Evolutionary conservation across 2,329 filamentous ascomycete genomes (phyloP).

Genomic region (Hymenoscyphus repandus): DNA sequence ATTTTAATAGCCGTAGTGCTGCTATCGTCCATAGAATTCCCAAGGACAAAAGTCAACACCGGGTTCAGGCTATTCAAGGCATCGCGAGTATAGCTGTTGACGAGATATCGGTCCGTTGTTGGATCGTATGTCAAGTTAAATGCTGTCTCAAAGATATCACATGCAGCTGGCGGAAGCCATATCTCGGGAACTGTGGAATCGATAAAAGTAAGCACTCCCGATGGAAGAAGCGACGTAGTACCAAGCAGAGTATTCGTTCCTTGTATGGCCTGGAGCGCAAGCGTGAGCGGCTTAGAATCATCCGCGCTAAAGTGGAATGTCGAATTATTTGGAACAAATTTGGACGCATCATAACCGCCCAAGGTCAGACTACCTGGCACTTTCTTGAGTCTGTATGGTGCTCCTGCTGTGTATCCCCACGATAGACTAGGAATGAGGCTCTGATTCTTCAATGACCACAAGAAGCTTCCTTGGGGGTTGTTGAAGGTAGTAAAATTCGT

Average conservation of each 20-base stretch:
- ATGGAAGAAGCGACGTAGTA: too few relatives aligned
- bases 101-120: not conserved
- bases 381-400: constrained; percentile 34
- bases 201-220: constrained; percentile 27
- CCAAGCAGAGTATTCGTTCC: too few relatives aligned
- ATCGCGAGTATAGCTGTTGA: not conserved
- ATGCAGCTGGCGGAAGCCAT: constrained; percentile 32
- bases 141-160: constrained; percentile 30
- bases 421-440: constrained; percentile 34
- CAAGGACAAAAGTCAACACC: constrained; percentile 1
- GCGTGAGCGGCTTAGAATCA: constrained; percentile 31
- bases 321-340: not conserved
- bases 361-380: constrained; percentile 35
- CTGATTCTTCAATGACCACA: constrained; percentile 34
- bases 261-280: constrained; percentile 31
- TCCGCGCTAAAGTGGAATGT: not conserved
- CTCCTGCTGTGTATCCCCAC: constrained; percentile 38
- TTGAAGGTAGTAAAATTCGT: constrained; percentile 34
- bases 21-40: not conserved
- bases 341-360: constrained; percentile 33
- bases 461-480: constrained; percentile 30
- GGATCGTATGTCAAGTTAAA: constrained; percentile 20
- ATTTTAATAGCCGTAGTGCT: not conserved
- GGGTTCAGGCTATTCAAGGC: constrained; percentile 1
- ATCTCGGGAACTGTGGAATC: constrained; percentile 33